phyloP scores from a whole-genome alignment of 2,329 filamentous ascomycete species.

The Chrysoporthe puriensis region DNA sequence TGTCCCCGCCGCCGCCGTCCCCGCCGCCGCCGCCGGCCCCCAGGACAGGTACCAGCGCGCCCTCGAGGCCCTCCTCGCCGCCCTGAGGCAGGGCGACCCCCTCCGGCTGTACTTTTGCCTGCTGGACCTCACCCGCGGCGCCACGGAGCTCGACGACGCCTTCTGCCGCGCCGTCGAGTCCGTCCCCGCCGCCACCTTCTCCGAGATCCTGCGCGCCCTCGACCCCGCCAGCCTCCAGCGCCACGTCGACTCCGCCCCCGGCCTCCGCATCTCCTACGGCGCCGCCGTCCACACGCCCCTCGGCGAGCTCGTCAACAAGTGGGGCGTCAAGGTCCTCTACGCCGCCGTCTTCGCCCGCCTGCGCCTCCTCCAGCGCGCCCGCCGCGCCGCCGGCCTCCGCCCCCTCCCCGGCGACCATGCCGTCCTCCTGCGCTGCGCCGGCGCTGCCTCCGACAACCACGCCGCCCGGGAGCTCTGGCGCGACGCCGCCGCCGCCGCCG shows the following conservation, averaged over 20 bases:
- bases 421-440: slow-evolving; percentile 51
- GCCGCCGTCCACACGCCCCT: slow-evolving; percentile 46
- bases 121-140: slow-evolving; percentile 27
- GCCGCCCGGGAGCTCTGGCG: slow-evolving; percentile 39
- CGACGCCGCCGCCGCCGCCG: slow-evolving; percentile 22
- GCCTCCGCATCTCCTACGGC: slow-evolving; percentile 43
- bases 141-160: slow-evolving; percentile 27
- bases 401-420: slow-evolving; percentile 48
- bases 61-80: slow-evolving; percentile 19
- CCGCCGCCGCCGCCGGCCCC: not conserved
- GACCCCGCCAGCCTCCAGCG: slow-evolving; percentile 58
- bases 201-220: slow-evolving; percentile 64
- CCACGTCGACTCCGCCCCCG: slow-evolving; percentile 52
- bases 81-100: slow-evolving; percentile 23
- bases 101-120: slow-evolving; percentile 29
- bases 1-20: not conserved
- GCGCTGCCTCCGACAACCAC: slow-evolving; percentile 45
- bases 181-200: slow-evolving; percentile 61
- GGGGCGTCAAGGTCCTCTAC: slow-evolving; percentile 50
- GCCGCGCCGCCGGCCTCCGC: slow-evolving; percentile 37
- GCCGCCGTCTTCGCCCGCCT: slow-evolving; percentile 26
- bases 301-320: slow-evolving; percentile 44
- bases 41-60: slow-evolving; percentile 8
- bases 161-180: slow-evolving; percentile 37
- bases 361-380: slow-evolving; percentile 25